A percentile compares a stretch with the other conserved stretches of the same genome.
phyloP scores from a whole-genome alignment of 805 yeast genomes.

The Saturnispora halmiae region DNA sequence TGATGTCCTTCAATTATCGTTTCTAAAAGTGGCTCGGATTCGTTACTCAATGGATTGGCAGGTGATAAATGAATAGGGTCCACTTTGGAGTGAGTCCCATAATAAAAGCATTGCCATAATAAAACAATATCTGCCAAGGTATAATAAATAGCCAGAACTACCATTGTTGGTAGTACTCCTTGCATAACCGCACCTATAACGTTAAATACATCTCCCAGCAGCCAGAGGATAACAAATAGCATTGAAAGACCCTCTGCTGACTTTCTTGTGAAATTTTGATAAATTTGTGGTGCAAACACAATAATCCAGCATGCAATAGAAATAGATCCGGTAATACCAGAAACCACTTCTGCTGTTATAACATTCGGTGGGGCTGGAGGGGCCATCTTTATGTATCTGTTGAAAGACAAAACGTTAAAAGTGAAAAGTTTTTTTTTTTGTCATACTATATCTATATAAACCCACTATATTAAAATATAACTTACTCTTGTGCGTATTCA shows the following conservation, averaged over 20 bases:
- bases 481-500: too few relatives aligned
- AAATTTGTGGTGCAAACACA: slow-evolving; percentile 94
- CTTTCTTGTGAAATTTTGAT: slow-evolving; percentile 79
- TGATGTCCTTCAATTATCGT: slow-evolving; percentile 32
- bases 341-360: slow-evolving; percentile 58
- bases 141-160: slow-evolving; percentile 82
- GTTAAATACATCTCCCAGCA: slow-evolving; percentile 89
- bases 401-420: neutral
- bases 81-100: slow-evolving; percentile 53
- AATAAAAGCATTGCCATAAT: slow-evolving; percentile 72
- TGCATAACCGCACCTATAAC: slow-evolving; percentile 86
- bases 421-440: neutral
- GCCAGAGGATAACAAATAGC: slow-evolving; percentile 81
- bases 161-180: slow-evolving; percentile 91
- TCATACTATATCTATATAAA: too few relatives aligned
- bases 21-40: slow-evolving; percentile 51
- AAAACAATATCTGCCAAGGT: slow-evolving; percentile 84
- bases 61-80: slow-evolving; percentile 81
- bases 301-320: slow-evolving; percentile 97
- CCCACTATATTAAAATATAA: too few relatives aligned
- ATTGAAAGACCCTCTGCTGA: slow-evolving; percentile 86
- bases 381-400: slow-evolving; percentile 29
- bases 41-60: slow-evolving; percentile 69
- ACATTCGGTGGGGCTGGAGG: slow-evolving; percentile 62
- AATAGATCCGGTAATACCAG: slow-evolving; percentile 77